Percentiles rank a stretch among this genome's conserved stretches.
Evolutionary conservation across 1,284 basidiomycete genomes (phyloP).

Genomic region (Binderoboletus segoi): DNA sequence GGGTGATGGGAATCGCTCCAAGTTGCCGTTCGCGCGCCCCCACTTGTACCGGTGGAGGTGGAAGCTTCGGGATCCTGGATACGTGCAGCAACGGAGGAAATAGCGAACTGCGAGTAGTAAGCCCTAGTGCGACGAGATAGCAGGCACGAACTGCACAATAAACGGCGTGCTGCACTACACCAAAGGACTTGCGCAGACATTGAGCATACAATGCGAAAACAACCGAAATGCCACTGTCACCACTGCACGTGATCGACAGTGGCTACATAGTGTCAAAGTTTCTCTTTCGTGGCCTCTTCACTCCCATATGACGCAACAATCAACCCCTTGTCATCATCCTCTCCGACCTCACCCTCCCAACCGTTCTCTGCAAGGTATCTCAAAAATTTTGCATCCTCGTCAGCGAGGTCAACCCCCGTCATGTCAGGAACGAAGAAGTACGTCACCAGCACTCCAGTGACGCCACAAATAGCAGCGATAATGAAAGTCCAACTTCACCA

Average conservation of each 20-base stretch:
- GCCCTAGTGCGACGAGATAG: constrained; percentile 22
- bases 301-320: constrained; percentile 21
- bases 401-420: constrained; percentile 68
- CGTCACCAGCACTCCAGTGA: constrained; percentile 63
- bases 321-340: constrained; percentile 47
- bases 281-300: constrained; percentile 16
- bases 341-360: constrained; percentile 68
- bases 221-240: too few relatives aligned
- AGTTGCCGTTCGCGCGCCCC: constrained; percentile 3
- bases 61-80: constrained; percentile 10
- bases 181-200: constrained; percentile 39
- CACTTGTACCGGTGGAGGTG: constrained; percentile 2
- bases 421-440: constrained; percentile 73
- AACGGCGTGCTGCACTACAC: constrained; percentile 26
- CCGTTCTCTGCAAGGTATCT: constrained; percentile 63
- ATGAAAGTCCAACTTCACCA: constrained; percentile 66
- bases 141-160: constrained; percentile 24
- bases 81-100: constrained; percentile 14
- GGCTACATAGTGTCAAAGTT: background rate
- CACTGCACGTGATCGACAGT: background rate
- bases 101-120: constrained; percentile 33
- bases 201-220: background rate
- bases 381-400: constrained; percentile 66
- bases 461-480: constrained; percentile 68
- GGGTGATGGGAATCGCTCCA: constrained; percentile 1